phyloP scores from a whole-genome alignment of 176 grass and related monocot species.

The Hyparrhenia diplandra region DNA sequence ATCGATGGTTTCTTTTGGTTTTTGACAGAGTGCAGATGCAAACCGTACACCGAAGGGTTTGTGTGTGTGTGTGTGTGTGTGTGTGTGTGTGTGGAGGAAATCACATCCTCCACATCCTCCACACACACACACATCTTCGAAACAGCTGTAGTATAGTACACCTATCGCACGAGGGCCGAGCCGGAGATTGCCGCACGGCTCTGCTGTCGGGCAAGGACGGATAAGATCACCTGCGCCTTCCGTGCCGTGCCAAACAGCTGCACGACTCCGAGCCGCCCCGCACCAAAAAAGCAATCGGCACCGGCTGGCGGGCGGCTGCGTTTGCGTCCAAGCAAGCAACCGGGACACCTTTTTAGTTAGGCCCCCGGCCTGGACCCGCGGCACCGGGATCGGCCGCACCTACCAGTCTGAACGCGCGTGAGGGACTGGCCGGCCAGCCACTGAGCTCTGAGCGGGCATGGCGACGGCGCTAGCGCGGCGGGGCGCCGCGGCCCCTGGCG shows the following conservation, averaged over 20 bases:
- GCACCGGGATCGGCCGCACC: background rate
- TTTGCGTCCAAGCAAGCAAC: background rate
- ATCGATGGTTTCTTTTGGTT: too few species aligned
- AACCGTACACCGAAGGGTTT: too few species aligned
- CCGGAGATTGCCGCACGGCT: background rate
- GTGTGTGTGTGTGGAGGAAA: too few species aligned
- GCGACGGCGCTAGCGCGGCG: constrained; percentile 5
- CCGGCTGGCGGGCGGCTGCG: too few species aligned
- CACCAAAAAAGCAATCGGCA: background rate
- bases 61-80: too few species aligned
- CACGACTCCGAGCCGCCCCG: background rate
- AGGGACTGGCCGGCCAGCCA: background rate
- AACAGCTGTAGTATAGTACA: too few species aligned
- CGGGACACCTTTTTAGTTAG: background rate
- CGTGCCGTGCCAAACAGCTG: background rate
- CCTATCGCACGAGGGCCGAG: too few species aligned
- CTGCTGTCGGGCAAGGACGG: background rate
- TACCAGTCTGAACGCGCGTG: background rate
- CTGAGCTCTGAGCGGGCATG: background rate
- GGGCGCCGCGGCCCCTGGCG: constrained; percentile 31
- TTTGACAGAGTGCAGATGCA: too few species aligned
- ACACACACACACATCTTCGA: too few species aligned
- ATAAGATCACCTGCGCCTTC: background rate
- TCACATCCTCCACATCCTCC: too few species aligned
- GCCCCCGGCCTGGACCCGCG: background rate